These are phyloP conservation scores for Kurtzmaniella natalensis DNA, from an alignment of 1,139 yeast genomes.

Conservation along the genomic window DNA sequence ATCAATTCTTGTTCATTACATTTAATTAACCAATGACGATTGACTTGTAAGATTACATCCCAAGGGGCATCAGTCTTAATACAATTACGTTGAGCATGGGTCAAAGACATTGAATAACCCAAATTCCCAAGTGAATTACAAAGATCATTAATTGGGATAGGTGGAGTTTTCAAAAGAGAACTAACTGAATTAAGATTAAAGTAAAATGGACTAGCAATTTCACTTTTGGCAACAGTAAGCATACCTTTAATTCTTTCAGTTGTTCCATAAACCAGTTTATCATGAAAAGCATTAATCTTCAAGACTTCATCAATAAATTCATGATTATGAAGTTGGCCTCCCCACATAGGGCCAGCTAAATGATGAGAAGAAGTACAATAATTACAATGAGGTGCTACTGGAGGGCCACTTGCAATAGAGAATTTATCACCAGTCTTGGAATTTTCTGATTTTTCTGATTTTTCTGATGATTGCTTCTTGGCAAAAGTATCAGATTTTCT, in stretches of 20 bases:
- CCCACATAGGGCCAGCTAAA: constrained; percentile 97
- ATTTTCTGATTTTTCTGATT: constrained; percentile 17
- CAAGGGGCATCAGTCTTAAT: constrained; percentile 90
- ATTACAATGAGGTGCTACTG: constrained; percentile 53
- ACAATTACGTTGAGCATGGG: constrained; percentile 85
- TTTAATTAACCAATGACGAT: constrained; percentile 60
- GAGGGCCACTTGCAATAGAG: constrained; percentile 55
- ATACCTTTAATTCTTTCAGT: constrained; percentile 83
- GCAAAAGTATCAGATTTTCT: constrained; percentile 20
- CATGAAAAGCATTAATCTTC: constrained; percentile 46
- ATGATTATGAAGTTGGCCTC: constrained; percentile 66
- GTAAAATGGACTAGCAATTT: constrained; percentile 71
- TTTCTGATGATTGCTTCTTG: constrained; percentile 35
- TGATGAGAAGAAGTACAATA: constrained; percentile 70
- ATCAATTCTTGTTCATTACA: constrained; percentile 26
- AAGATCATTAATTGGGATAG: constrained; percentile 71
- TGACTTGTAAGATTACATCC: constrained; percentile 68
- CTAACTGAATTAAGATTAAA: constrained; percentile 76
- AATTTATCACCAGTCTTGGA: too few species aligned
- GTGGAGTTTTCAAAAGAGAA: constrained; percentile 72
- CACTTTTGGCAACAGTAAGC: constrained; percentile 78
- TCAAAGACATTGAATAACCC: constrained; percentile 75
- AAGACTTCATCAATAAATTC: constrained; percentile 64
- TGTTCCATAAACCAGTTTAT: constrained; percentile 63
- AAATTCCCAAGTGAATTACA: constrained; percentile 81